Percentiles rank a stretch among this genome's conserved stretches.
Evolutionary conservation across 768 basidiomycete species (phyloP).

Genomic region (Mycena amicta): DNA sequence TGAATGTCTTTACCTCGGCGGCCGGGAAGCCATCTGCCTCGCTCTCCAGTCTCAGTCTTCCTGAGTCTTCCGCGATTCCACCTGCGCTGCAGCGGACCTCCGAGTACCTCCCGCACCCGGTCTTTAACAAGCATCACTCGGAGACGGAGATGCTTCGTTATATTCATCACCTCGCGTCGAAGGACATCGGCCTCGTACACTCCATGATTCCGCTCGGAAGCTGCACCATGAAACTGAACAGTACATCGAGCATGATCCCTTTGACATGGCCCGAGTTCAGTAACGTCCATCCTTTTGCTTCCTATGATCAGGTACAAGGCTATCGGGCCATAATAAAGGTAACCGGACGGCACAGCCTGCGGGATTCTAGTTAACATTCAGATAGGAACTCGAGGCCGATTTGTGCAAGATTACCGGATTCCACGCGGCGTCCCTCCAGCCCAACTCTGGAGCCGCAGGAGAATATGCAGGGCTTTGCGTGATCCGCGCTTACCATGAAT

Average conservation of each 20-base stretch:
- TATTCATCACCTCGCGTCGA: conserved; percentile 89
- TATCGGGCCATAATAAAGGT: conserved; percentile 84
- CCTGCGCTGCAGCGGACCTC: conserved; percentile 59
- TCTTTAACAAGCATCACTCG: conserved; percentile 96
- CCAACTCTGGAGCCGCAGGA: conserved; percentile 97
- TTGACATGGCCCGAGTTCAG: conserved; percentile 94
- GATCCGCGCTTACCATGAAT: conserved; percentile 92
- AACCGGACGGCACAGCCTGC: conserved; percentile 15
- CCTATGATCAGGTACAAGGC: conserved; percentile 85
- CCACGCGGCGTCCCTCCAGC: conserved; percentile 93
- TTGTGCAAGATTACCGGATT: conserved; percentile 97
- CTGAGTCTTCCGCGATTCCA: conserved; percentile 53
- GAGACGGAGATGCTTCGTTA: conserved; percentile 99
- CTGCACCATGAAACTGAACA: conserved; percentile 98
- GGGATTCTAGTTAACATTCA: not conserved
- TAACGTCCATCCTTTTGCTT: conserved; percentile 90
- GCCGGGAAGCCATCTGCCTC: conserved; percentile 52
- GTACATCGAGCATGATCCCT: conserved; percentile 96
- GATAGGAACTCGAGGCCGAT: conserved; percentile 88
- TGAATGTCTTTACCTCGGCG: conserved; percentile 80
- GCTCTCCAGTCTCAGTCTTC: conserved; percentile 49
- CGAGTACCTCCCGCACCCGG: conserved; percentile 78
- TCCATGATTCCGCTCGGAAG: conserved; percentile 96
- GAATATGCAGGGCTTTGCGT: conserved; percentile 96
- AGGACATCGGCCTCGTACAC: conserved; percentile 93